Evolutionary conservation across 495 filamentous ascomycete genomes (phyloP), one percentile per base, ranked within the genome.

Genomic region (Neurospora tetrasperma): DNA sequence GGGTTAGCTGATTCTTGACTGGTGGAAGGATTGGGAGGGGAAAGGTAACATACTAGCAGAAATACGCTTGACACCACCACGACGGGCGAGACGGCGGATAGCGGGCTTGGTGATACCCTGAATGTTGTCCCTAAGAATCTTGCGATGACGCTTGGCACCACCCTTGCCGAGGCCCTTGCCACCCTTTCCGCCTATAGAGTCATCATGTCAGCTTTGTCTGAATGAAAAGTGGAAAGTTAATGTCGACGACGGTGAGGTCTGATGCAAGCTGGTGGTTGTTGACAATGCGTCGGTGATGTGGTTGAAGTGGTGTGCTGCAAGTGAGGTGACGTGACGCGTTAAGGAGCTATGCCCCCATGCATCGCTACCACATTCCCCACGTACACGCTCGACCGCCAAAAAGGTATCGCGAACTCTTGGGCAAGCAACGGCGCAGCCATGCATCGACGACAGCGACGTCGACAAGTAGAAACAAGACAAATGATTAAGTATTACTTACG

Each of bases 1-100:
- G 76, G 5, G 54, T 88, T 88, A 73, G 88, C 89, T 79, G 88
- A 89, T 87, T 88, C 89, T 86, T 90, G 88, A 82, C 89, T 86
- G 85, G 86, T 86, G 69, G 86, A 84, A 18, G 16, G 54, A 62
- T 85, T 88, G 71, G 71, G 88, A 43, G 23, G 14, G 35, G 35
- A 0, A 42, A 14, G 71, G 31, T 54, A 0, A 78, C 80, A 48
- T 89, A 92, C 90, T 94, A 83, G 92, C 92, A 81, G 96, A 98
- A 87, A 99, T 99, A 97, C 96, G 96, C 93, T 99, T 97, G 88
- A 97, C 94, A 93, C 94, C 94, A 86, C 94, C 94, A 92, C 94
- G 94, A 83, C 94, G 94, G 73, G 96, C 96, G 83, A 99, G 94
- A 96, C 96, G 96, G 83, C 96, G 93, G 89, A 99, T 99, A 83